Percentiles rank a stretch among this genome's conserved stretches.
These are phyloP conservation scores for Rhynchospora breviuscula DNA, from an alignment of 176 grass and related monocot species.

Conservation along the genomic window DNA sequence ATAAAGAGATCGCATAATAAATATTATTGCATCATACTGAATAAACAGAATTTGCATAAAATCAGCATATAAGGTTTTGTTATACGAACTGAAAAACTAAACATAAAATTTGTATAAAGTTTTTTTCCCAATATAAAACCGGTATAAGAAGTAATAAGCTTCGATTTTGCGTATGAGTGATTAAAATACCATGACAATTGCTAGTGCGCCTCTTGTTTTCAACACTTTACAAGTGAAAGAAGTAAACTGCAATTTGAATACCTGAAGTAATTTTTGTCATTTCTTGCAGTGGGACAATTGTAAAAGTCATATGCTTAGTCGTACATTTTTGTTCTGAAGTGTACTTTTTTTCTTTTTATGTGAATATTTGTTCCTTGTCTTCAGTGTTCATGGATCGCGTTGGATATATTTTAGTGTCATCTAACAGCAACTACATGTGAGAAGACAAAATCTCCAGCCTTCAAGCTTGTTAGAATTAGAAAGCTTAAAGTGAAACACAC, in stretches of 20 bases:
- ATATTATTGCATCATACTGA: too few relatives aligned
- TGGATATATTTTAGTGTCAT: neutral
- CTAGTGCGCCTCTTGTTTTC: neutral
- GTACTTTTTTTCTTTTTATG: neutral
- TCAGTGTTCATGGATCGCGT: neutral
- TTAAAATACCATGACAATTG: neutral
- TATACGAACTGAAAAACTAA: too few relatives aligned
- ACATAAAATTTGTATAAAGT: too few relatives aligned
- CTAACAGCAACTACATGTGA: neutral
- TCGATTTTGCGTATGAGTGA: too few relatives aligned
- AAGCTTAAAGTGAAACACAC: neutral
- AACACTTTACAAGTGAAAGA: neutral
- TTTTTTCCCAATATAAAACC: too few relatives aligned
- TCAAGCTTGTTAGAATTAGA: neutral
- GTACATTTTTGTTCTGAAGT: neutral
- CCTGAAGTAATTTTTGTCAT: neutral
- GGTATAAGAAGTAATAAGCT: too few relatives aligned
- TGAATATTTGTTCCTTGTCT: neutral
- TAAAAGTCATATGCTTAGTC: neutral
- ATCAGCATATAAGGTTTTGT: too few relatives aligned
- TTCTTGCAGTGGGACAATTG: neutral
- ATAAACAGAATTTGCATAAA: too few relatives aligned
- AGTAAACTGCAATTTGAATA: constrained; percentile 4
- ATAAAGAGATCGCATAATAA: too few relatives aligned
- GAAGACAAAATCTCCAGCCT: neutral